Evolutionary conservation across 768 basidiomycete species (phyloP), one percentile per base, ranked within the genome.

Genomic region (Pleurotus tuoliensis): DNA sequence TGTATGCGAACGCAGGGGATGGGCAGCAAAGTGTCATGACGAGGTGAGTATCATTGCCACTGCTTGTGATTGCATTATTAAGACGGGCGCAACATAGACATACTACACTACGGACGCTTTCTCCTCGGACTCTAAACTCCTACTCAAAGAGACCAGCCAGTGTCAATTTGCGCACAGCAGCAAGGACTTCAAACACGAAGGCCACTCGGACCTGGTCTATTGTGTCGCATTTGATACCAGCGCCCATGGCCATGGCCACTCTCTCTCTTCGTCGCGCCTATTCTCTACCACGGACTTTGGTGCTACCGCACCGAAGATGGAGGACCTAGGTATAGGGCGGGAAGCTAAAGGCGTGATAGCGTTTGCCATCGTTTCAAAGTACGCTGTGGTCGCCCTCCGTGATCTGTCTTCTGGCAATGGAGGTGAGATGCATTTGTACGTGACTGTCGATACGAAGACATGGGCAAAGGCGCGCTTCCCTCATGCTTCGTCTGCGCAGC

Each of bases 401-500:
- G 92, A 92, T 59, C 58, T 86, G 15, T 71, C 76, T 2, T 68
- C 78, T 3, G 75, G 73, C 4, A 81, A 71, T 38, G 71, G 77
- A 4, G 87, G 85, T 13, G 87, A 94, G 61, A 90, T 92, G 88
- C 68, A 87, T 46, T 76, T 98, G 8, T 98, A 93, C 64, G 93
- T 97, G 38, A 83, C 90, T 0, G 78, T 91, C 3, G 91, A 98
- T 68, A 86, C 90, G 5, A 79, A 82, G 64, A 80, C 76, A 1
- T 99, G 94, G 94, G 87, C 89, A 2, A 85, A 87, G 62, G 94
- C 92, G 1, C 84, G 86, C 58, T 98, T 99, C 77, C 97, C 97
- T 2, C 97, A 97, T 65, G 87, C 90, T 2, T 87, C 85, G 0
- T 84, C 82, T 2, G 87, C 89, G 1, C 79, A 80, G 37, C 80